These are phyloP conservation scores for Scalesia atractyloides DNA, from an alignment of 129 eudicot genomes.

Conservation along the genomic window DNA sequence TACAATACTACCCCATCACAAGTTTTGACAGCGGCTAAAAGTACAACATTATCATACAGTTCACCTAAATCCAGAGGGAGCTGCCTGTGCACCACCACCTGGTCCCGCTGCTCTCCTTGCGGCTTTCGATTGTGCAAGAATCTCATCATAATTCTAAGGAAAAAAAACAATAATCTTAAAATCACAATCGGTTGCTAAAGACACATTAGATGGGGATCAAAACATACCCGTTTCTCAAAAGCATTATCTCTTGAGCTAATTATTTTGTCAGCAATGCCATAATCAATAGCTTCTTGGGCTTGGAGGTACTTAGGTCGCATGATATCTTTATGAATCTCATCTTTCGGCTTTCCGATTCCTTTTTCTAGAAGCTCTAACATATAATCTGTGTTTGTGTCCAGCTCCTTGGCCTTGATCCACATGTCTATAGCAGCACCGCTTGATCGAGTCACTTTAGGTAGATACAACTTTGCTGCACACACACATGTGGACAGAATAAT, in stretches of 20 bases:
- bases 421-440: conserved; percentile 75
- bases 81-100: conserved; percentile 58
- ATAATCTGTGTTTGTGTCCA: conserved; percentile 63
- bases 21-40: too few species aligned
- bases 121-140: conserved; percentile 64
- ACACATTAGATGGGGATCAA: background rate
- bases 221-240: conserved; percentile 60
- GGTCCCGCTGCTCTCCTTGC: conserved; percentile 54
- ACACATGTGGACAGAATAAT: background rate
- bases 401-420: conserved; percentile 91
- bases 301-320: conserved; percentile 53
- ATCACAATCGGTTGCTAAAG: conserved; percentile 25
- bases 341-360: conserved; percentile 80
- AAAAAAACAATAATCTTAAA: background rate
- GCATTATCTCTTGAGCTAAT: conserved; percentile 50
- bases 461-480: conserved; percentile 73
- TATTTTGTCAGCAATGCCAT: conserved; percentile 86
- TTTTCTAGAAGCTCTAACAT: conserved; percentile 62
- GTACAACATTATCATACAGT: too few species aligned
- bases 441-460: conserved; percentile 63
- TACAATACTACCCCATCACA: too few species aligned
- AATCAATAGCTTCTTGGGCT: conserved; percentile 78
- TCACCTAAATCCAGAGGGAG: conserved; percentile 66
- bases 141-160: conserved; percentile 58
- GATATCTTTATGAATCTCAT: conserved; percentile 67